Percentiles rank a stretch among this genome's conserved stretches.
These are phyloP conservation scores for Phalaenopsis hybrid DNA, from an alignment of 116 monocot species.

Conservation along the genomic window DNA sequence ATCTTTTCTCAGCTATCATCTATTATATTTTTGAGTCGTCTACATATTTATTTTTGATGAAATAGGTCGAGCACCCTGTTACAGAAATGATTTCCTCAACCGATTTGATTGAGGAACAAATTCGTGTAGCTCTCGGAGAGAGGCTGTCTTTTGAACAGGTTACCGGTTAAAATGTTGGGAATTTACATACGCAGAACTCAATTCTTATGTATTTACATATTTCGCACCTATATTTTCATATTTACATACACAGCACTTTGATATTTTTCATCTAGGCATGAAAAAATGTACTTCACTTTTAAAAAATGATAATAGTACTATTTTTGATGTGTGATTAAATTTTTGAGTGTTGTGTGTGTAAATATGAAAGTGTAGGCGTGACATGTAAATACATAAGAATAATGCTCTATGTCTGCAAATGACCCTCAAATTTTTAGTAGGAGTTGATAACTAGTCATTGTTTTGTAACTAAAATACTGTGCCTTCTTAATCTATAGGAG, in stretches of 20 bases:
- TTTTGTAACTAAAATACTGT: conserved; percentile 10
- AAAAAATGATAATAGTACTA: no score
- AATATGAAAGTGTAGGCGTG: no score
- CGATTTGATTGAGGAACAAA: conserved; percentile 93
- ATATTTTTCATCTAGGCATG: no score
- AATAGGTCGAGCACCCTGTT: conserved; percentile 91
- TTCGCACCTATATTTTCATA: no score
- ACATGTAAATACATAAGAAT: no score
- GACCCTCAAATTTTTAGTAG: background rate
- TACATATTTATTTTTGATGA: background rate
- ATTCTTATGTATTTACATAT: no score
- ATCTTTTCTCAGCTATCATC: background rate
- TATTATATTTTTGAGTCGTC: background rate
- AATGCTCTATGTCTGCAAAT: no score
- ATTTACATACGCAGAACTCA: no score
- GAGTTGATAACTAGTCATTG: conserved; percentile 3
- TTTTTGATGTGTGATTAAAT: no score
- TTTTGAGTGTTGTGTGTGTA: no score
- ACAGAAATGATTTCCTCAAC: conserved; percentile 98
- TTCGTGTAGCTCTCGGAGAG: conserved; percentile 93
- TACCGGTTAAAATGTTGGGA: background rate
- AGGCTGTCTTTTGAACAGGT: conserved; percentile 72
- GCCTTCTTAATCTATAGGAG: conserved; percentile 38
- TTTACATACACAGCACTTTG: no score
- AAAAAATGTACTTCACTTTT: no score